phyloP scores from a whole-genome alignment of 148 eudicot genomes.

The Oxyria digyna region DNA sequence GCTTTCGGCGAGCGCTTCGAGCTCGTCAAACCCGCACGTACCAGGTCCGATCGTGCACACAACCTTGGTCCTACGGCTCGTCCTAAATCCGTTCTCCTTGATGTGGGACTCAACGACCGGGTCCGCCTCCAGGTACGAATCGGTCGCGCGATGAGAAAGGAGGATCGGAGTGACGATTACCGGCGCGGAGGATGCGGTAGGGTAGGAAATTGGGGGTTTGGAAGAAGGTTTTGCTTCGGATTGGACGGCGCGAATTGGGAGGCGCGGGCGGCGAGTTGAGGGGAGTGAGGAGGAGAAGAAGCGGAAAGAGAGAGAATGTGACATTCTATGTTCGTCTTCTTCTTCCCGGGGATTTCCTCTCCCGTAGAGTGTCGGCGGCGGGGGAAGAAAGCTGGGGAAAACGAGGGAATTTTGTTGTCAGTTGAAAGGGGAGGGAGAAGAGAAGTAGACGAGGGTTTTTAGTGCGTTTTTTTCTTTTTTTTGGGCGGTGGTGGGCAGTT shows the following conservation, averaged over 20 bases:
- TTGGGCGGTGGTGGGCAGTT: neutral
- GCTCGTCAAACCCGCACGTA: slow-evolving; percentile 29
- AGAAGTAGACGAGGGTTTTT: neutral
- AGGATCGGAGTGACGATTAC: neutral
- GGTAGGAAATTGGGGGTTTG: neutral
- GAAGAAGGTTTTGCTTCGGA: slow-evolving; percentile 11
- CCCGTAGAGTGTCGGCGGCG: neutral
- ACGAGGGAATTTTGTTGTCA: slow-evolving; percentile 3
- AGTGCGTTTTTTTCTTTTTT: too few species aligned
- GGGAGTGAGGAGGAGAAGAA: slow-evolving; percentile 11
- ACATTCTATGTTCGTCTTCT: slow-evolving; percentile 13
- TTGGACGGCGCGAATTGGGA: slow-evolving; percentile 12
- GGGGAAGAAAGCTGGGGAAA: neutral
- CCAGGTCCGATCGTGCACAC: slow-evolving; percentile 9
- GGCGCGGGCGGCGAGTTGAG: slow-evolving; percentile 1
- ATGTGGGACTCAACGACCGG: slow-evolving; percentile 42
- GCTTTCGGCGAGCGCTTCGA: slow-evolving; percentile 70
- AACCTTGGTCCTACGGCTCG: slow-evolving; percentile 57
- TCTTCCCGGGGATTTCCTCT: slow-evolving; percentile 8
- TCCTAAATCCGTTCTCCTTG: slow-evolving; percentile 79
- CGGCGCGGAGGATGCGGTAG: neutral
- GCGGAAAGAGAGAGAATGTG: slow-evolving; percentile 17
- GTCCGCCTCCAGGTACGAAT: slow-evolving; percentile 1
- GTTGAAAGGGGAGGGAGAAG: neutral
- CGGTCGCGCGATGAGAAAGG: neutral